These are phyloP conservation scores for Pythium grandisporangium DNA, from an alignment of 352 stramenopile species.

Conservation along the genomic window DNA sequence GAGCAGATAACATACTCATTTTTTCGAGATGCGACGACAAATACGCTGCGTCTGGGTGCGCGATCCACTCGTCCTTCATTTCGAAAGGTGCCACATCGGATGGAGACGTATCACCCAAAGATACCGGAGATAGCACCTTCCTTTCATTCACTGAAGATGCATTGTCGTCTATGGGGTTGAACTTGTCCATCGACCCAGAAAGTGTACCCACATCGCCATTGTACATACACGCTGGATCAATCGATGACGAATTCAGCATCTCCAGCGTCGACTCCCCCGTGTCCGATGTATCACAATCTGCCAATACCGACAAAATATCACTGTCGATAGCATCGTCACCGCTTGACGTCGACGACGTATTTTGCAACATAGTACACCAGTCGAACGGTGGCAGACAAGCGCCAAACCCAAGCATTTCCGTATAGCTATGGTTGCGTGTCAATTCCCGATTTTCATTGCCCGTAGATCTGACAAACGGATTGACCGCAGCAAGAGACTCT, in stretches of 20 bases:
- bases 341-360: conserved; percentile 23
- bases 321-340: conserved; percentile 64
- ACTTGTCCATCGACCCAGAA: too few species aligned
- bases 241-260: not conserved
- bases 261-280: conserved; percentile 15
- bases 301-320: conserved; percentile 64
- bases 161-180: too few species aligned
- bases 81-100: not conserved
- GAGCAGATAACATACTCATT: conserved; percentile 39
- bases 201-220: too few species aligned
- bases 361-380: not conserved
- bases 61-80: conserved; percentile 10
- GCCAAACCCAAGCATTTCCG: conserved; percentile 20
- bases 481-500: conserved; percentile 34
- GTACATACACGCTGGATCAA: too few species aligned
- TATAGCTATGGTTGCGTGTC: conserved; percentile 21
- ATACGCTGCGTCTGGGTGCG: conserved; percentile 22
- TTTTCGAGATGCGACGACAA: conserved; percentile 56
- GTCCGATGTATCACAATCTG: conserved; percentile 36
- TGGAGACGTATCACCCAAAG: too few species aligned
- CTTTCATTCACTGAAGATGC: too few species aligned
- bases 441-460: conserved; percentile 20
- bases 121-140: too few species aligned
- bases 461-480: conserved; percentile 13
- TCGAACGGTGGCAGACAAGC: conserved; percentile 3